Base-by-base conservation (phyloP, 768 basidiomycete genomes). In the Tricholoma saponaceum region DNA sequence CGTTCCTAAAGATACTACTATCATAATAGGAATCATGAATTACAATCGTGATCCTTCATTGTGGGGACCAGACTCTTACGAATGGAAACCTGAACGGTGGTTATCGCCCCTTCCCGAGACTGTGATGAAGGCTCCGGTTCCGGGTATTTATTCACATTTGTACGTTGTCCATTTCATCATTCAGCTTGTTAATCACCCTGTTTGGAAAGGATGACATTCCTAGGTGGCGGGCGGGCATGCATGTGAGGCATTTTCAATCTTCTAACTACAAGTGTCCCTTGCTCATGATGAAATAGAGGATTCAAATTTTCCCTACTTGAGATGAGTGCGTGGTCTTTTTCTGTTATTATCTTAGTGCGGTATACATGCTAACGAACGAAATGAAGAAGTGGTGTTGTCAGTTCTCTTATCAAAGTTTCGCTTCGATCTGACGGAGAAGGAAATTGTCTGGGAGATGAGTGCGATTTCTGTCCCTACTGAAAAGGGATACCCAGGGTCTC, bases 281-380 rank as follows among this genome's bases (percentile, higher is more conserved):
- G 28, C 43, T 51, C 32, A 16, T 35, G 5, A 39, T 20, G 35
- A 35, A 51, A 32, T 55, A 79, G 78, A 32, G 81, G 80, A 0
- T 81, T 81, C 70, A 81, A 82, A 62, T 81, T 83, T 67, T 75
- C 80, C 3, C 75, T 81, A 59, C 68, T 83, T 7, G 80, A 82
- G 63, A 80, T 81, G 70, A 81, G 80, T 82, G 33, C 20, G 57
- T 39, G n/a, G 25, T 33, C 18, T 1, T n/a, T n/a, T n/a, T n/a
- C n/a, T n/a, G n/a, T n/a, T n/a, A n/a, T 52, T 13, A 12, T 25
- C 9, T 37, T 25, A 22, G 18, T 43, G 4, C 8, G 41, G 1
- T 2, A n/a, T 10, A n/a, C 18, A 16, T 43, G 8, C 41, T 43
- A 20, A 43, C 18, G 41, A 22, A 43, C 4, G 8, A 20, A 43